phyloP scores from a whole-genome alignment of 495 filamentous ascomycete species.

The Aspergillus affinis region DNA sequence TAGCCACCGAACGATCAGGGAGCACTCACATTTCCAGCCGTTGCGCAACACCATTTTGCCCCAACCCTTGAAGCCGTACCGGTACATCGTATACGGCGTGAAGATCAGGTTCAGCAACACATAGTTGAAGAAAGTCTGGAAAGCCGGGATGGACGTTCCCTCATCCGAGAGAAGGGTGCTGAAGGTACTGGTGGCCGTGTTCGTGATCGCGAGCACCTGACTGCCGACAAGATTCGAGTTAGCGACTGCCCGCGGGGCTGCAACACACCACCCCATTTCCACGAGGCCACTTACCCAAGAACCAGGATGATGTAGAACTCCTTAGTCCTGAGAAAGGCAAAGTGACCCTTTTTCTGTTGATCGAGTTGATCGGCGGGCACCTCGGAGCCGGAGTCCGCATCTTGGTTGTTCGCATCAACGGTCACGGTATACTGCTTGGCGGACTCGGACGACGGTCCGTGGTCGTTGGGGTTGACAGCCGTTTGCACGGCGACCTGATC shows the following conservation, averaged over 20 bases:
- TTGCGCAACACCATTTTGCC: conserved; percentile 58
- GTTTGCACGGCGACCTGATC: conserved; percentile 29
- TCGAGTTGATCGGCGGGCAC: conserved; percentile 38
- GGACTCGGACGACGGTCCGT: conserved; percentile 14
- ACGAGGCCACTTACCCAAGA: conserved; percentile 59
- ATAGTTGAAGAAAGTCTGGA: conserved; percentile 96
- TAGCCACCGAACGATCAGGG: neutral
- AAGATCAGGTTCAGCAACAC: conserved; percentile 80
- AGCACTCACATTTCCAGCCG: conserved; percentile 75
- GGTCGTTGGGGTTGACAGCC: conserved; percentile 13
- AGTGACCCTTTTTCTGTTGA: conserved; percentile 56
- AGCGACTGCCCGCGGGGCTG: conserved; percentile 1
- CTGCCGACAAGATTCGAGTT: conserved; percentile 34
- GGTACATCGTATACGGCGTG: conserved; percentile 77
- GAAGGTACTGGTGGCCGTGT: conserved; percentile 88
- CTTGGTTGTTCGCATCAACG: conserved; percentile 11
- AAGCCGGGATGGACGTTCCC: conserved; percentile 87
- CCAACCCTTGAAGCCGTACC: conserved; percentile 75
- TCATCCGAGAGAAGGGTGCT: conserved; percentile 66
- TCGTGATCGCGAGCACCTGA: conserved; percentile 82
- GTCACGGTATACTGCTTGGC: conserved; percentile 28
- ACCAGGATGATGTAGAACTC: conserved; percentile 84
- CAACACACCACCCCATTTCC: neutral
- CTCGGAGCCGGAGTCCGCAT: conserved; percentile 19
- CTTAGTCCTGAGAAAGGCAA: conserved; percentile 76